A percentile compares a stretch with the other conserved stretches of the same genome.
Conservation (phyloP, 2,329 filamentous ascomycete genomes). For the Sphaerulina vaccinii region DNA sequence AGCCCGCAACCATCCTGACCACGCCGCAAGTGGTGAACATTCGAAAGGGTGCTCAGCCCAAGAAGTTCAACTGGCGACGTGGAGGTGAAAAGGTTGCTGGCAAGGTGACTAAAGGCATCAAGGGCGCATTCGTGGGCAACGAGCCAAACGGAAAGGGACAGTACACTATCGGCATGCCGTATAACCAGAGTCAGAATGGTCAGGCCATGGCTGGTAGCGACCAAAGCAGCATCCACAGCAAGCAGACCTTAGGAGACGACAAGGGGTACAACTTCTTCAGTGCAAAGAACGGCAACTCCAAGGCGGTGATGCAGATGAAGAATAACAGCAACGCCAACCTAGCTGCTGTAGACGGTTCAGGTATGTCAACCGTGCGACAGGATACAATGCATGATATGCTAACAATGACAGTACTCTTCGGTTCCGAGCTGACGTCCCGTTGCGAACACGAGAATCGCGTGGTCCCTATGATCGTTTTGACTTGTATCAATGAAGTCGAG, state of each 20-base stretch:
- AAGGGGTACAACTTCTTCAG: slow-evolving; percentile 39
- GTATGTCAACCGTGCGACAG: slow-evolving; percentile 26
- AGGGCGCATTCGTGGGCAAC: slow-evolving; percentile 72
- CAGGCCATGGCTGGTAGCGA: slow-evolving; percentile 36
- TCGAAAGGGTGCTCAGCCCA: slow-evolving; percentile 78
- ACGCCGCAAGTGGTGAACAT: slow-evolving; percentile 95
- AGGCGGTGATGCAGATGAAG: slow-evolving; percentile 40
- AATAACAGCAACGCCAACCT: slow-evolving; percentile 48
- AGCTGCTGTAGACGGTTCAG: slow-evolving; percentile 35
- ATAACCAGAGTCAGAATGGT: slow-evolving; percentile 30
- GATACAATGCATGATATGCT: slow-evolving; percentile 14
- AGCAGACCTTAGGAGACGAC: slow-evolving; percentile 22
- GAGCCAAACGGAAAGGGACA: slow-evolving; percentile 26
- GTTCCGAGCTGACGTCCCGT: slow-evolving; percentile 81
- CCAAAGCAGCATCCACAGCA: slow-evolving; percentile 30
- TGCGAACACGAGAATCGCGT: slow-evolving; percentile 85
- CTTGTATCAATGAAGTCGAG: slow-evolving; percentile 96
- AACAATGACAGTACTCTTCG: slow-evolving; percentile 64
- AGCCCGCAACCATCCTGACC: slow-evolving; percentile 58
- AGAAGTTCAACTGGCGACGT: slow-evolving; percentile 99
- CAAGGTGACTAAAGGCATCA: slow-evolving; percentile 89
- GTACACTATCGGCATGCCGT: slow-evolving; percentile 36
- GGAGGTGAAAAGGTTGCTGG: slow-evolving; percentile 91
- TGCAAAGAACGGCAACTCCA: slow-evolving; percentile 38
- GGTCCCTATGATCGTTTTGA: slow-evolving; percentile 85